Base-by-base conservation (phyloP, 148 eudicot species). In the Silene uniflora region DNA sequence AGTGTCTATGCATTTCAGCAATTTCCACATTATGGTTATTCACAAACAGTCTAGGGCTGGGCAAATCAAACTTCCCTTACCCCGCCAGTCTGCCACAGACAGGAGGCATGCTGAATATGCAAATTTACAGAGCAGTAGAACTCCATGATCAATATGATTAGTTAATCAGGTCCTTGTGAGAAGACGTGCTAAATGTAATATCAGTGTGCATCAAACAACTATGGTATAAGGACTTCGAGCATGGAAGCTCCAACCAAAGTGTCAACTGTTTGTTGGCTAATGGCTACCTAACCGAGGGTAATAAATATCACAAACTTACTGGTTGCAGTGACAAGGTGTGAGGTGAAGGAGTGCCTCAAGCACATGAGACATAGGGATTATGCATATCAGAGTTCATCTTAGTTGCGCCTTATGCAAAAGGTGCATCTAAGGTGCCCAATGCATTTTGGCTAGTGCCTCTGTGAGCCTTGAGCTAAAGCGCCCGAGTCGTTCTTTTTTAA, bases 141-240 rank as follows among this genome's bases (percentile, higher is more conserved):
- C 67, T 64, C n/a, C 42, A 64, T 11, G 44, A 64, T 27, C 67
- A 27, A 64, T 27, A 16, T 64, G 29, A 64, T 64, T 39, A 64
- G 19, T 64, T 5, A 10, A 61, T 21, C 25, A 23, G 65, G 65
- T 61, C 65, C 65, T 61, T n/a, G 24, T 1, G 25, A 8, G 27
- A 61, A 23, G 64, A 22, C 64, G n/a, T 22, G 64, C 24, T 61
- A 22, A 21, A 61, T 61, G 64, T 61, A 61, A 22, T 7, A 7
- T 22, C 24, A 71, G 46, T 24, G 25, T 14, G 29, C 61, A 25
- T 13, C n/a, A 52, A 52, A 61, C 24, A 61, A 22, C 24, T 17
- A 69, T 18, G 22, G 16, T 24, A 42, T 47, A 19, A 19, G 10
- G 25, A 42, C 3, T 22, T 17, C 9, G 32, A 47, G 73, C 60